Evolutionary conservation across 1,284 basidiomycete genomes (phyloP).

Genomic region (Cryptococcus sp.): DNA sequence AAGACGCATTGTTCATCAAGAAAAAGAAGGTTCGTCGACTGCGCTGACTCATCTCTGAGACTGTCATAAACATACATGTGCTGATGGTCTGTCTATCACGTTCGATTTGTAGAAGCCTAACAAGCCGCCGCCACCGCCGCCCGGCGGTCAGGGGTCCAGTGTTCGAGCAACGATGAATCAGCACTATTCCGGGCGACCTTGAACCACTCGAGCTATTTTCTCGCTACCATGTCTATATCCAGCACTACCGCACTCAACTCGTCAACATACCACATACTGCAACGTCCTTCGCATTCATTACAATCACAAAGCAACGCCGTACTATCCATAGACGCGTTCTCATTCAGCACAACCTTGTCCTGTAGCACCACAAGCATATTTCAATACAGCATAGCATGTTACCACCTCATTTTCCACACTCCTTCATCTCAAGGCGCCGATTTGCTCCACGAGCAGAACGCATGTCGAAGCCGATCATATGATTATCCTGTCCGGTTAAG

Average conservation of each 20-base stretch:
- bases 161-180: slow-evolving; percentile 27
- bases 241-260: not conserved
- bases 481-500: no score
- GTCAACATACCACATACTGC: not conserved
- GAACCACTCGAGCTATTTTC: not conserved
- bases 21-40: slow-evolving; percentile 44
- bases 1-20: slow-evolving; percentile 49
- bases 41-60: not conserved
- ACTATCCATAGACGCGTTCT: not conserved
- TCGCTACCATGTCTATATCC: not conserved
- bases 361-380: not conserved
- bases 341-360: not conserved
- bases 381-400: no score
- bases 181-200: slow-evolving; percentile 12
- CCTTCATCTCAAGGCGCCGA: not conserved
- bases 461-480: no score
- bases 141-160: slow-evolving; percentile 8
- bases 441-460: not conserved
- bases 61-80: no score
- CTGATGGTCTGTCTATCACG: no score
- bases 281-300: no score
- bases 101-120: slow-evolving; percentile 17
- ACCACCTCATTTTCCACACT: not conserved
- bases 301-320: no score
- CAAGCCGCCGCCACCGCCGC: slow-evolving; percentile 1